A percentile compares a stretch with the other conserved stretches of the same genome.
Conservation (phyloP, 2,329 filamentous ascomycete genomes). For the Magnaporthiopsis incrustans region DNA sequence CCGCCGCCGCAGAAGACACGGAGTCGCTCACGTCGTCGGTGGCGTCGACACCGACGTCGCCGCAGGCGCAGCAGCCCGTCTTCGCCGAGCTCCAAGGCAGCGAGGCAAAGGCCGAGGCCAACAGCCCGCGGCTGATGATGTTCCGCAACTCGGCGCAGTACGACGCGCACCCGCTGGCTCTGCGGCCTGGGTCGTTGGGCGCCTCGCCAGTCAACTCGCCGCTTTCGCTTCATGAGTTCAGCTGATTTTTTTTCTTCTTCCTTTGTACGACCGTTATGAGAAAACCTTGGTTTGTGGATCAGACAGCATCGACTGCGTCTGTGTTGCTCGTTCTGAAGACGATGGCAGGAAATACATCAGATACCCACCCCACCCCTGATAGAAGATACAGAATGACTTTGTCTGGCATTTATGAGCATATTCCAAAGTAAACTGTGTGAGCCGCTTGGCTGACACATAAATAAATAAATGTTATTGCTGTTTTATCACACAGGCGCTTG, state of each 20-base stretch:
- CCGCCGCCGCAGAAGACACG: too few relatives aligned
- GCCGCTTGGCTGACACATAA: too few relatives aligned
- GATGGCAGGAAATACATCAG: too few relatives aligned
- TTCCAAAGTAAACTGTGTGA: too few relatives aligned
- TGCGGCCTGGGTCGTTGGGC: conserved; percentile 8
- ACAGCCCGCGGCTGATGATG: neutral
- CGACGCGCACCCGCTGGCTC: conserved; percentile 6
- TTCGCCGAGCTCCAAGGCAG: neutral
- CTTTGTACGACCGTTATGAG: neutral
- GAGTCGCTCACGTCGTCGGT: too few relatives aligned
- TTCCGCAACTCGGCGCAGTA: neutral
- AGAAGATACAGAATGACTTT: too few relatives aligned
- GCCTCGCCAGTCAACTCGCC: neutral
- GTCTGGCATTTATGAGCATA: too few relatives aligned
- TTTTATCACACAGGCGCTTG: too few relatives aligned
- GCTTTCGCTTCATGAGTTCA: neutral
- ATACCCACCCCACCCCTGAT: too few relatives aligned
- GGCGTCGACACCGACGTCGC: neutral
- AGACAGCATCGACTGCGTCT: neutral
- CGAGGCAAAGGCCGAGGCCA: too few relatives aligned
- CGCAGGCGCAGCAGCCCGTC: neutral
- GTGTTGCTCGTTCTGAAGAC: too few relatives aligned
- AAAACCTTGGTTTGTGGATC: neutral
- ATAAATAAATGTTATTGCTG: too few relatives aligned
- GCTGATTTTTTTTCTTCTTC: neutral